A percentile compares a stretch with the other conserved stretches of the same genome.
phyloP scores from a whole-genome alignment of 805 yeast species.

The Hanseniaspora hatyaiensis region DNA sequence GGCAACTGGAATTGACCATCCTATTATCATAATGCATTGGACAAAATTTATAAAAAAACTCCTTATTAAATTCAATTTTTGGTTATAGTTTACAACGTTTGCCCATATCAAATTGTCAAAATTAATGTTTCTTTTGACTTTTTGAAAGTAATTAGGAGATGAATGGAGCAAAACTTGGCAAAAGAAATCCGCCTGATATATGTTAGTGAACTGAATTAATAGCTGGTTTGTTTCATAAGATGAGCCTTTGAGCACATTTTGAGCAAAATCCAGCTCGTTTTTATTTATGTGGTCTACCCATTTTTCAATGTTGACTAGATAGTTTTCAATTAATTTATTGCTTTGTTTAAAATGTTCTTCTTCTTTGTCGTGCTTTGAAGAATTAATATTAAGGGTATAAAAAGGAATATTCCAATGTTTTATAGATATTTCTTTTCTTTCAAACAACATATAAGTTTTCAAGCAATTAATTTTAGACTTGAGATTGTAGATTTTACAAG shows the following conservation, averaged over 20 bases:
- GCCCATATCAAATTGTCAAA: conserved; percentile 65
- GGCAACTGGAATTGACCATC: conserved; percentile 79
- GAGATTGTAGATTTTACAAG: background rate
- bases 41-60: conserved; percentile 38
- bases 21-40: conserved; percentile 41
- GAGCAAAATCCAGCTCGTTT: too few relatives aligned
- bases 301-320: conserved; percentile 13
- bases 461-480: too few relatives aligned
- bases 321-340: too few relatives aligned
- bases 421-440: too few relatives aligned
- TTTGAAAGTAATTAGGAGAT: conserved; percentile 34
- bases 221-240: conserved; percentile 32
- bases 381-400: too few relatives aligned
- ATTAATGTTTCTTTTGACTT: conserved; percentile 41
- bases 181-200: conserved; percentile 49
- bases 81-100: too few relatives aligned
- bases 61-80: too few relatives aligned
- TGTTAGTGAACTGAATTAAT: conserved; percentile 51
- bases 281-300: too few relatives aligned
- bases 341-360: background rate
- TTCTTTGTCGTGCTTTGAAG: too few relatives aligned
- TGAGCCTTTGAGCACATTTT: too few relatives aligned
- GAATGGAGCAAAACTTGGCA: conserved; percentile 45
- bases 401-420: too few relatives aligned
- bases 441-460: too few relatives aligned